phyloP scores from a whole-genome alignment of 2,329 filamentous ascomycete genomes.

The Cladorrhinum sp. region DNA sequence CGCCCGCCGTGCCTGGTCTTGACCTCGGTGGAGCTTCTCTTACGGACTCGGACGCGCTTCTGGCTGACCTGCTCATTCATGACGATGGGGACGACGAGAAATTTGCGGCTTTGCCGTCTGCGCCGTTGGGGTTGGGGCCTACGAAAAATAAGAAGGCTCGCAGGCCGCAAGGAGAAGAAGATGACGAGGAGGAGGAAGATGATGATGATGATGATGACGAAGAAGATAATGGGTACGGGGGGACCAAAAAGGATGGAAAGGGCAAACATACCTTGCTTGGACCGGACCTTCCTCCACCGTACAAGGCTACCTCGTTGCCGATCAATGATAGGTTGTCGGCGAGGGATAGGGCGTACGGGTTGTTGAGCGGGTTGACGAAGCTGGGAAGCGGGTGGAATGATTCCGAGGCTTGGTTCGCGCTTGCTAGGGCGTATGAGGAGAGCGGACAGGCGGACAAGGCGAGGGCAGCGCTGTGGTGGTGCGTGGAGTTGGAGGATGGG shows the following conservation, averaged over 20 bases:
- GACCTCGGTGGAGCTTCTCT: conserved; percentile 33
- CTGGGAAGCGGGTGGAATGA: conserved; percentile 86
- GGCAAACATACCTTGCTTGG: conserved; percentile 25
- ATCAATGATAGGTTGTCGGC: conserved; percentile 81
- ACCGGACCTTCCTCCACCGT: conserved; percentile 48
- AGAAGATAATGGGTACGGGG: background rate
- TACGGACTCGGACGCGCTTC: conserved; percentile 17
- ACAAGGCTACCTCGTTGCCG: conserved; percentile 61
- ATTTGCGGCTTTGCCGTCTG: conserved; percentile 37
- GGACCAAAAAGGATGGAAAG: background rate
- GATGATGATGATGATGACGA: conserved; percentile 10
- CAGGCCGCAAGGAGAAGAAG: background rate
- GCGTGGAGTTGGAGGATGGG: conserved; percentile 87
- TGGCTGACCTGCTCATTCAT: conserved; percentile 17
- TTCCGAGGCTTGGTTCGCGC: conserved; percentile 87
- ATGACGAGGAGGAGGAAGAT: conserved; percentile 4
- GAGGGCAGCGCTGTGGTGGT: conserved; percentile 95
- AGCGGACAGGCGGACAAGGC: conserved; percentile 82
- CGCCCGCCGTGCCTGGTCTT: conserved; percentile 49
- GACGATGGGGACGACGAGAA: conserved; percentile 6
- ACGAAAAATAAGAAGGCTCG: conserved; percentile 2
- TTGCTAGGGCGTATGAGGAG: conserved; percentile 84
- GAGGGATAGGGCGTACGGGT: conserved; percentile 80
- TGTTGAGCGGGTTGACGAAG: conserved; percentile 80
- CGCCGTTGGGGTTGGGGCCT: conserved; percentile 46